Evolutionary conservation across 305 asterid genomes (phyloP).

Genomic region (Solanum hybrid): DNA sequence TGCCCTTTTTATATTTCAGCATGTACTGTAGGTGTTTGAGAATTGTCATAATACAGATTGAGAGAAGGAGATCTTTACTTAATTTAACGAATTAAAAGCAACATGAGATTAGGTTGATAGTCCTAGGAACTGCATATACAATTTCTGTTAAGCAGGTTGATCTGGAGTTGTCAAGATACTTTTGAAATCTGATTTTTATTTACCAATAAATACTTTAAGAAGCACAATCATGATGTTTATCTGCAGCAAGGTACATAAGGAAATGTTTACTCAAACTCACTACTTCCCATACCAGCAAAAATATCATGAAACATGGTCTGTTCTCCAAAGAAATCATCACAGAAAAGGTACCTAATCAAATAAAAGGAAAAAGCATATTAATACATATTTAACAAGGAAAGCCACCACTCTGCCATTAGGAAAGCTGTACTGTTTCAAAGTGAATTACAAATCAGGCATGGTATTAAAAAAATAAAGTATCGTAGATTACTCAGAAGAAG

Average conservation of each 20-base stretch:
- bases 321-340: slow-evolving; percentile 90
- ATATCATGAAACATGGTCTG: slow-evolving; percentile 80
- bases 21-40: background rate
- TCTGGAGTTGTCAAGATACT: background rate
- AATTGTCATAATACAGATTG: background rate
- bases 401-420: background rate
- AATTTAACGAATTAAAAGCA: background rate
- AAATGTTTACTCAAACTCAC: background rate
- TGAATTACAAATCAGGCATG: background rate
- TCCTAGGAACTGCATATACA: background rate
- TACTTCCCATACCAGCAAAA: slow-evolving; percentile 59
- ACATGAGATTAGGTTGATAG: background rate
- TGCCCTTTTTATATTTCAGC: background rate
- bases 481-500: slow-evolving; percentile 78
- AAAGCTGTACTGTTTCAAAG: background rate
- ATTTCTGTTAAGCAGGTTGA: background rate
- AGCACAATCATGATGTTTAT: background rate
- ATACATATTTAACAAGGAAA: slow-evolving; percentile 8
- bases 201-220: background rate
- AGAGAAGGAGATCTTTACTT: background rate
- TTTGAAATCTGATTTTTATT: background rate
- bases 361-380: slow-evolving; percentile 7
- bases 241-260: background rate
- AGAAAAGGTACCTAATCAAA: slow-evolving; percentile 77
- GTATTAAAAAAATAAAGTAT: slow-evolving; percentile 1